Evolutionary conservation across 331 rosid genomes (phyloP).

Genomic region (Cucumis variabilis): DNA sequence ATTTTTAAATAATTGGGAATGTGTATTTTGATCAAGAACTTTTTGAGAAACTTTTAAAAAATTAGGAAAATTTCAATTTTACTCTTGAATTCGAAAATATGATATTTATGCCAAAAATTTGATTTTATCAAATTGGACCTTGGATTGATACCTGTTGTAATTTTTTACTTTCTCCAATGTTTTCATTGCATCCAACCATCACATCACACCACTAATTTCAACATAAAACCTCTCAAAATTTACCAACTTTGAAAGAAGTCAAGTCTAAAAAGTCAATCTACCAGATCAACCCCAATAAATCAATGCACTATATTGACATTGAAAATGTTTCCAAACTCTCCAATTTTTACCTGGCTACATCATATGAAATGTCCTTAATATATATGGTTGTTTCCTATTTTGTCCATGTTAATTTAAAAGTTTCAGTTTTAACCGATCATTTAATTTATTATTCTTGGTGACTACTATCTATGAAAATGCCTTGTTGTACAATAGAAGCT

Average conservation of each 20-base stretch:
- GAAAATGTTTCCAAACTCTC: too few relatives aligned
- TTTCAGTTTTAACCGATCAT: neutral
- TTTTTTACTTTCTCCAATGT: neutral
- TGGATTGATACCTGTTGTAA: neutral
- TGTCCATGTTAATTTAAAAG: neutral
- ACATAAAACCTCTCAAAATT: neutral
- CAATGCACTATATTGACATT: neutral
- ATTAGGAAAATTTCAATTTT: too few relatives aligned
- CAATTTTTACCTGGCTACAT: too few relatives aligned
- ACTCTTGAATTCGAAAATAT: too few relatives aligned
- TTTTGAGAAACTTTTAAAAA: too few relatives aligned
- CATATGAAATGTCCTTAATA: too few relatives aligned
- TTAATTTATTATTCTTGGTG: too few relatives aligned
- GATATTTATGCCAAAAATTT: neutral
- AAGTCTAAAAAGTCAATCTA: neutral
- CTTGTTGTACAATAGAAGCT: too few relatives aligned
- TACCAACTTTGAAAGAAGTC: neutral
- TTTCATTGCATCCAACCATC: neutral
- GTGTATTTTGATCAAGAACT: too few relatives aligned
- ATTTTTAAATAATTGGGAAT: neutral
- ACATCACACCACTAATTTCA: neutral
- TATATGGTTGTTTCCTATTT: too few relatives aligned
- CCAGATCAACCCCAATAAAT: neutral
- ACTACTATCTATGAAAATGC: too few relatives aligned
- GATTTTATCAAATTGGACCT: neutral